These are phyloP conservation scores for Daldinia decipiens DNA, from an alignment of 495 filamentous ascomycete genomes.

Conservation along the genomic window DNA sequence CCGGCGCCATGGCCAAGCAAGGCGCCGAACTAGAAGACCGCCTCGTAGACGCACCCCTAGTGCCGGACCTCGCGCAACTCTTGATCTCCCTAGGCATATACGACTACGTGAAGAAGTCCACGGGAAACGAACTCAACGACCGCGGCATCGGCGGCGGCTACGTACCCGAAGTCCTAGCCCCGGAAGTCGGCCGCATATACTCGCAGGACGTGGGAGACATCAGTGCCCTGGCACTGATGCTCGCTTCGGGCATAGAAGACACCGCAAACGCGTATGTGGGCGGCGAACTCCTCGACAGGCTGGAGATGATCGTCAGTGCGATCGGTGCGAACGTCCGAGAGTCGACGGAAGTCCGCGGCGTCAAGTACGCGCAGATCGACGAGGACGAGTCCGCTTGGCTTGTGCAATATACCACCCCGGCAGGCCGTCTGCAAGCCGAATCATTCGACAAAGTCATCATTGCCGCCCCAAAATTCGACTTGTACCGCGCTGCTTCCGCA, in stretches of 20 bases:
- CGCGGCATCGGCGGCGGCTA: conserved; percentile 38
- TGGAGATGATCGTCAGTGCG: conserved; percentile 34
- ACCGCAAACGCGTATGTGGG: conserved; percentile 35
- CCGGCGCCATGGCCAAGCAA: conserved; percentile 23
- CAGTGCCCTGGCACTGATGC: conserved; percentile 29
- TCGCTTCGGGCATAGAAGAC: conserved; percentile 41
- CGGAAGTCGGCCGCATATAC: conserved; percentile 61
- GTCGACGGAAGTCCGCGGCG: conserved; percentile 31
- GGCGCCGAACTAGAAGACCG: conserved; percentile 24
- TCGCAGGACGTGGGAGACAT: conserved; percentile 35
- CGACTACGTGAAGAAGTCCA: conserved; percentile 20
- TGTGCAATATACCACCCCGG: conserved; percentile 21
- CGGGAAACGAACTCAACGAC: conserved; percentile 15
- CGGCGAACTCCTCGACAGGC: conserved; percentile 37
- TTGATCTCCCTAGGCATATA: conserved; percentile 31
- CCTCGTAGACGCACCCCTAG: conserved; percentile 26
- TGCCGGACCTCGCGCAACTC: conserved; percentile 24
- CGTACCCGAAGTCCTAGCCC: conserved; percentile 54
- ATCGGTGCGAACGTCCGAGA: conserved; percentile 21
- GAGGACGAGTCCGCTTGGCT: conserved; percentile 37
- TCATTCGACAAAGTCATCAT: conserved; percentile 45
- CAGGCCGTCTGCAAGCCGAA: conserved; percentile 11
- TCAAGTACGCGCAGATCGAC: conserved; percentile 16
- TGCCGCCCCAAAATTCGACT: conserved; percentile 30
- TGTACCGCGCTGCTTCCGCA: conserved; percentile 26